phyloP scores from a whole-genome alignment of 495 filamentous ascomycete species.

The Bacidia gigantensis region DNA sequence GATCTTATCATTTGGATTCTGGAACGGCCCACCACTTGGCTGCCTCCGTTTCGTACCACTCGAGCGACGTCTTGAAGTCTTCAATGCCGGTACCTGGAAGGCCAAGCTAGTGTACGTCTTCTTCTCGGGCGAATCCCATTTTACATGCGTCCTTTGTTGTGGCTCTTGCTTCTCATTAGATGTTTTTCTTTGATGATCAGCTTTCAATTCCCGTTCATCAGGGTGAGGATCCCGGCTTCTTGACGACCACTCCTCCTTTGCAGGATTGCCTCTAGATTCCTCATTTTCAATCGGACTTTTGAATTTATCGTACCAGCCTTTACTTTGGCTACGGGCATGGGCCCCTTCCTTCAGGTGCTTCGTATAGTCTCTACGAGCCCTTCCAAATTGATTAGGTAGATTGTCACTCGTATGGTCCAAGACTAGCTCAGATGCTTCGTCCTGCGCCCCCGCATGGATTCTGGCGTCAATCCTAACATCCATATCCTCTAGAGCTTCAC shows the following conservation, averaged over 20 bases:
- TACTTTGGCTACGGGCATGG: conserved; percentile 47
- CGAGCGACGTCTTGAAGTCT: conserved; percentile 14
- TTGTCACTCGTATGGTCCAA: conserved; percentile 67
- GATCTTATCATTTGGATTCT: conserved; percentile 62
- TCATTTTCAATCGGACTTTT: conserved; percentile 23
- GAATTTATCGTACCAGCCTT: conserved; percentile 32
- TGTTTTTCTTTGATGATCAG: too few species aligned
- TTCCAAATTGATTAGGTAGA: conserved; percentile 36
- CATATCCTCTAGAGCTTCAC: conserved; percentile 71
- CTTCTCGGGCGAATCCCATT: conserved; percentile 21
- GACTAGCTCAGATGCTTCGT: conserved; percentile 78
- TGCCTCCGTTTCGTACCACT: conserved; percentile 25
- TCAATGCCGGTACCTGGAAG: not conserved
- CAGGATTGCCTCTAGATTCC: not conserved
- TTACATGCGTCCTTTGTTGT: conserved; percentile 7
- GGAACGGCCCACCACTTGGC: conserved; percentile 32
- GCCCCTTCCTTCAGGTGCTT: conserved; percentile 47
- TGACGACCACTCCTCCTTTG: not conserved
- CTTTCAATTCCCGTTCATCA: too few species aligned
- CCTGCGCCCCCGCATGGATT: conserved; percentile 60
- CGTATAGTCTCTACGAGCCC: conserved; percentile 49
- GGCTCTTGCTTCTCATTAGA: not conserved
- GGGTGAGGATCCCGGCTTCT: not conserved
- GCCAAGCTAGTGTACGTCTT: conserved; percentile 21
- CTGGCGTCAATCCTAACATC: conserved; percentile 55